phyloP scores from a whole-genome alignment of 495 filamentous ascomycete species.

The Neurospora sp. region DNA sequence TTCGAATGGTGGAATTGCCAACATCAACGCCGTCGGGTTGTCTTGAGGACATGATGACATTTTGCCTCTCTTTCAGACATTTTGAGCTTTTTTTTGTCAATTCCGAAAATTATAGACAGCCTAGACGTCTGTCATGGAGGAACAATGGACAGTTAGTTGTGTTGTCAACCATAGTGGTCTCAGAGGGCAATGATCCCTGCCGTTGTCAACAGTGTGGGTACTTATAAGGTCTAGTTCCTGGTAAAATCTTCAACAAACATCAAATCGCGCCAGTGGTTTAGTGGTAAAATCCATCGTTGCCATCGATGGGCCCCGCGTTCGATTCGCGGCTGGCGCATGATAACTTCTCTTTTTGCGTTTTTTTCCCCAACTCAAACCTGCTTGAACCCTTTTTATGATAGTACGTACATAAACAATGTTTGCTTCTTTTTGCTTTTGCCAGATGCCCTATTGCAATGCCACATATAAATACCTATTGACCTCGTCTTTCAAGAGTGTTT shows the following conservation, averaged over 20 bases:
- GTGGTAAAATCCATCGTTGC: constrained; percentile 46
- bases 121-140: not conserved
- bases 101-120: not conserved
- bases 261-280: constrained; percentile 30
- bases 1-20: not conserved
- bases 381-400: not conserved
- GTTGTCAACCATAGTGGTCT: not conserved
- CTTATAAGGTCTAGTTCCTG: not conserved
- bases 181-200: not conserved
- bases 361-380: not conserved
- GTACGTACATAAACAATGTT: too few species aligned
- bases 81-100: not conserved
- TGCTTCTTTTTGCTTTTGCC: not conserved
- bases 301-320: constrained; percentile 44
- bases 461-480: not conserved
- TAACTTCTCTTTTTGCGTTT: not conserved
- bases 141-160: not conserved
- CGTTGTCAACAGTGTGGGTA: not conserved
- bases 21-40: not conserved
- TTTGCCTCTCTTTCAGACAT: not conserved
- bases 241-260: not conserved
- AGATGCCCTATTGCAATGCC: too few species aligned
- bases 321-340: constrained; percentile 38
- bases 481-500: not conserved
- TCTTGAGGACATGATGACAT: not conserved